phyloP scores from a whole-genome alignment of 768 basidiomycete genomes.

The Lyophyllum atratum region DNA sequence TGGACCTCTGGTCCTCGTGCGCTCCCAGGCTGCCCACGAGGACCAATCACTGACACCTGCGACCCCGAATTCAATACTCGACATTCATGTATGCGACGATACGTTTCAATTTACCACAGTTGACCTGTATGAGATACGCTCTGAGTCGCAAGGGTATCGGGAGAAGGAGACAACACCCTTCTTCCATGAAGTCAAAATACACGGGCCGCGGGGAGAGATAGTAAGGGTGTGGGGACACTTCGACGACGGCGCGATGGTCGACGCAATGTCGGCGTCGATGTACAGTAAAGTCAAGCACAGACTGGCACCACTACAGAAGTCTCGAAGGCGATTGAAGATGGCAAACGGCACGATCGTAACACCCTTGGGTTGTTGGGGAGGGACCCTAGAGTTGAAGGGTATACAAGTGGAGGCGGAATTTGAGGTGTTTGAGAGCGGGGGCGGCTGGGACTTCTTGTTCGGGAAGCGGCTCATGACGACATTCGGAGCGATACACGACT shows the following conservation, averaged over 20 bases:
- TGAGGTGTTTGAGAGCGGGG: slow-evolving; percentile 27
- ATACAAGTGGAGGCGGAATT: slow-evolving; percentile 10
- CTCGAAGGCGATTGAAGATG: slow-evolving; percentile 18
- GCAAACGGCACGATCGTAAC: slow-evolving; percentile 22
- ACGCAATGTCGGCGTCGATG: slow-evolving; percentile 12
- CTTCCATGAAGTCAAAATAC: slow-evolving; percentile 1
- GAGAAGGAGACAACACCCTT: neutral
- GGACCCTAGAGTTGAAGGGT: neutral
- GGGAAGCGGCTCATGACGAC: slow-evolving; percentile 27
- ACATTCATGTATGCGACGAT: neutral
- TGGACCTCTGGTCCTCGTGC: neutral
- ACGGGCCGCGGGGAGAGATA: neutral
- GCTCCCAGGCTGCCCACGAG: neutral
- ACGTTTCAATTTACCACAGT: slow-evolving; percentile 2
- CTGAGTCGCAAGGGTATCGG: neutral
- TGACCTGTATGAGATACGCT: neutral
- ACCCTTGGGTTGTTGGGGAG: slow-evolving; percentile 9
- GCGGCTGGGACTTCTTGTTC: slow-evolving; percentile 27
- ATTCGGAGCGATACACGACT: slow-evolving; percentile 27
- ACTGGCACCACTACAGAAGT: neutral
- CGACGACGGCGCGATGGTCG: slow-evolving; percentile 26
- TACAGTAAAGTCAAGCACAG: neutral
- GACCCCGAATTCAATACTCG: neutral
- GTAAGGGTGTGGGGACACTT: slow-evolving; percentile 11
- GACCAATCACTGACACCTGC: neutral